Percentiles rank a stretch among this genome's conserved stretches.
Conservation (phyloP, 208 protist genomes). For the Acanthamoeba castellanii region DNA sequence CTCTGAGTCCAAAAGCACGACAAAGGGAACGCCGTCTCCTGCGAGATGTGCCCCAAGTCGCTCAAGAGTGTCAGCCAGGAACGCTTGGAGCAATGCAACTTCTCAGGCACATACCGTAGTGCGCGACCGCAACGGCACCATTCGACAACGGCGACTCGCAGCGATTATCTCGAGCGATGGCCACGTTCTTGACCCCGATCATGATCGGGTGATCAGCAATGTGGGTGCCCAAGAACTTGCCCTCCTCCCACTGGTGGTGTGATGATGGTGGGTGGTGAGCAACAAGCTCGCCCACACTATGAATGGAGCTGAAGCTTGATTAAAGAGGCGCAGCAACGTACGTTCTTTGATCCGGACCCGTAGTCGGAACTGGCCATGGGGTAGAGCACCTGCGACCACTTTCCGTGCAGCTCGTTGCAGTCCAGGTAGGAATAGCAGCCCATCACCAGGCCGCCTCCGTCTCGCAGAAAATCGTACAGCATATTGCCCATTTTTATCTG, state of each 20-base stretch:
- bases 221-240: conserved; percentile 23
- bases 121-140: neutral
- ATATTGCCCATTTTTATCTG: conserved; percentile 31
- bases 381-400: conserved; percentile 47
- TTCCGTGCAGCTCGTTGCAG: neutral
- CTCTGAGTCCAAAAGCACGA: conserved; percentile 17
- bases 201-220: conserved; percentile 33
- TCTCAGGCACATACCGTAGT: neutral
- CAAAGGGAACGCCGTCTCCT: conserved; percentile 32
- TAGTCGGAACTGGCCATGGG: conserved; percentile 46
- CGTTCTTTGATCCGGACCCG: conserved; percentile 23
- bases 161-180: conserved; percentile 36
- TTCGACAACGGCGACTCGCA: conserved; percentile 4
- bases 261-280: neutral
- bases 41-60: neutral
- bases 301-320: neutral
- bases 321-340: neutral
- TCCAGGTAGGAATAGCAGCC: conserved; percentile 53
- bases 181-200: neutral
- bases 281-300: neutral
- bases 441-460: conserved; percentile 43
- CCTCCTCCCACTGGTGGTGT: neutral
- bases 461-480: conserved; percentile 20
- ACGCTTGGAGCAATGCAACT: neutral
- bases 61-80: too few relatives aligned